Percentiles rank a stretch among this genome's conserved stretches.
phyloP scores from a whole-genome alignment of 1,139 yeast genomes.

The Blastobotrys buckinghamii region DNA sequence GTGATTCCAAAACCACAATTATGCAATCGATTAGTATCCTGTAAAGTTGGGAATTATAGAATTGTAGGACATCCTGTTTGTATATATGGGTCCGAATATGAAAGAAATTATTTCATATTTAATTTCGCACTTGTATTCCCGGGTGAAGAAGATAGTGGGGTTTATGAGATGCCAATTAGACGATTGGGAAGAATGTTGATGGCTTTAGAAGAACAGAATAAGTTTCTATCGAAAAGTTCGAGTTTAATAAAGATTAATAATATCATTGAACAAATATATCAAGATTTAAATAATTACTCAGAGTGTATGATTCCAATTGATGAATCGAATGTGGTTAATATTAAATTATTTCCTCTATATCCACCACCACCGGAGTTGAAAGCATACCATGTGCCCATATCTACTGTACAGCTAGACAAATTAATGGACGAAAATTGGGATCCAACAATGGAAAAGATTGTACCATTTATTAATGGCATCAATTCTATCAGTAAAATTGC shows the following conservation, averaged over 20 bases:
- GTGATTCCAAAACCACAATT: slow-evolving; percentile 90
- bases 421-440: slow-evolving; percentile 93
- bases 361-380: slow-evolving; percentile 77
- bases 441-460: slow-evolving; percentile 85
- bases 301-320: slow-evolving; percentile 95
- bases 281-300: slow-evolving; percentile 88
- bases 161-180: slow-evolving; percentile 79
- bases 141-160: slow-evolving; percentile 72
- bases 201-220: slow-evolving; percentile 86
- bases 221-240: slow-evolving; percentile 49
- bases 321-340: slow-evolving; percentile 82
- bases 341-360: slow-evolving; percentile 79
- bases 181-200: slow-evolving; percentile 85
- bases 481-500: slow-evolving; percentile 77
- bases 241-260: slow-evolving; percentile 59
- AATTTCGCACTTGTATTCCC: slow-evolving; percentile 90
- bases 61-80: slow-evolving; percentile 91
- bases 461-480: slow-evolving; percentile 83
- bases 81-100: slow-evolving; percentile 66
- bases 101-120: slow-evolving; percentile 87
- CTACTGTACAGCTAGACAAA: slow-evolving; percentile 64
- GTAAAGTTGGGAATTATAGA: slow-evolving; percentile 63
- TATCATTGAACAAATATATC: slow-evolving; percentile 79
- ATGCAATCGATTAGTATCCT: slow-evolving; percentile 73
- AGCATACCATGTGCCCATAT: slow-evolving; percentile 78